Evolutionary conservation across 768 basidiomycete genomes (phyloP), one percentile per base, ranked within the genome.

Genomic region (Boletus speciosus): DNA sequence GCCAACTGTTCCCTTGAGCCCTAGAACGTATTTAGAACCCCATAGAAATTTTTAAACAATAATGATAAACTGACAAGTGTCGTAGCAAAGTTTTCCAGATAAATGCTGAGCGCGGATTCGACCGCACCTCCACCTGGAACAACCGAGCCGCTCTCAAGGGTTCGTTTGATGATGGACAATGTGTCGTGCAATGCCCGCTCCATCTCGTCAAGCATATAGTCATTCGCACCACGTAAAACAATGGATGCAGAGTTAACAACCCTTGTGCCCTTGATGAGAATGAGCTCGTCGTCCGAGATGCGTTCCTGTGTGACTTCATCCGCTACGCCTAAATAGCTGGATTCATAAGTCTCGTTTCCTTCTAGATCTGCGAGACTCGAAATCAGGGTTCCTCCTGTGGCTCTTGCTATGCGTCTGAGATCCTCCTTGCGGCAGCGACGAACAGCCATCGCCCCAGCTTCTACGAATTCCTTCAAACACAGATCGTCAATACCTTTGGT

Each of bases 141-240:
- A 25, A 98, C 94, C 32, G 88, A 73, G 9, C 96, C 97, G 62
- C 93, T 95, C 78, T 99, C 97, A 44, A 98, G 74, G 6, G 97
- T 98, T 54, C 96, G 83, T 77, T 99, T 99, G 76, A 98, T 93
- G 63, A 97, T 82, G 29, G 91, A 96, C 58, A 98, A 72, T 2
- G 91, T 90, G 69, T 99, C 97, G 68, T 99, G 96, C 62, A 98
- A 71, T 0, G 93, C 88, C 45, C 97, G 79, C 74, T 99, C 97
- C 97, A 98, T 99, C 79, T 99, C 97, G 70, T 99, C 97, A 62
- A 98, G 76, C 90, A 98, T 94, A 71, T 96, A 98, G 72, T 99
- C 97, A 71, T 98, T 99, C 29, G 97, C 97, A 42, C 97, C 97
- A 51, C 97, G 83, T 54, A 99, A 78, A 54, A 99, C 83, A 65